Evolutionary conservation across 495 filamentous ascomycete genomes (phyloP), one percentile per base, ranked within the genome.

Genomic region (Lepraria neglecta): DNA sequence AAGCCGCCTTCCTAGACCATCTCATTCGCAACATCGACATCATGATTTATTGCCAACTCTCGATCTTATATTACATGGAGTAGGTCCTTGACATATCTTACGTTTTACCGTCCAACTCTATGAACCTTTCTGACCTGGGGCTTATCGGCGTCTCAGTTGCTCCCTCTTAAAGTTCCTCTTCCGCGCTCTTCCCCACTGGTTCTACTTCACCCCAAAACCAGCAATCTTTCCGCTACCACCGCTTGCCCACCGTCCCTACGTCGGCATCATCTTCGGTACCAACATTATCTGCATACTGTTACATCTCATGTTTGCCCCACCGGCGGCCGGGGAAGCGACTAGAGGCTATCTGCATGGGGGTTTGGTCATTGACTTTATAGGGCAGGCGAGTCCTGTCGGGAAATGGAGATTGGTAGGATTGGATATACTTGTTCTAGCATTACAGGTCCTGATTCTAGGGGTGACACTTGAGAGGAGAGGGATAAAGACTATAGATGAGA

Each of bases 51-150:
- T 85, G 85, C 61, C 82, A 95, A 75, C 76, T 95, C 38, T 88
- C 87, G 44, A 81, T 86, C 45, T 66, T 95, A 60, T 96, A 96
- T 75, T 95, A 94, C 72, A 87, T 95, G 82, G 91, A 96, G 91
- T 95, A 76, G 66, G 87, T 47, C 10, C 61, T 47, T 53, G 42
- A n/a, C 54, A 45, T 62, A 31, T 35, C 17, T 14, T 58, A 5
- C 4, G 33, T 46, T n/a, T n/a, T 17, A n/a, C 35, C 15, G 15
- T 54, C 6, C 15, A 44, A 33, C 0, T 27, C 31, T 15, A 27
- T 43, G 7, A 3, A 15, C 43, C 30, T 42, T 17, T 24, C 24
- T 15, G 47, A 21, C 48, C 27, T 54, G 60, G 24, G 45, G 61
- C 31, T 55, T 27, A 60, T 42, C 31, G 38, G 30, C 30, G 35